Percentiles rank a stretch among this genome's conserved stretches.
These are phyloP conservation scores for Claviceps sp. DNA, from an alignment of 2,329 filamentous ascomycete species.

Conservation along the genomic window DNA sequence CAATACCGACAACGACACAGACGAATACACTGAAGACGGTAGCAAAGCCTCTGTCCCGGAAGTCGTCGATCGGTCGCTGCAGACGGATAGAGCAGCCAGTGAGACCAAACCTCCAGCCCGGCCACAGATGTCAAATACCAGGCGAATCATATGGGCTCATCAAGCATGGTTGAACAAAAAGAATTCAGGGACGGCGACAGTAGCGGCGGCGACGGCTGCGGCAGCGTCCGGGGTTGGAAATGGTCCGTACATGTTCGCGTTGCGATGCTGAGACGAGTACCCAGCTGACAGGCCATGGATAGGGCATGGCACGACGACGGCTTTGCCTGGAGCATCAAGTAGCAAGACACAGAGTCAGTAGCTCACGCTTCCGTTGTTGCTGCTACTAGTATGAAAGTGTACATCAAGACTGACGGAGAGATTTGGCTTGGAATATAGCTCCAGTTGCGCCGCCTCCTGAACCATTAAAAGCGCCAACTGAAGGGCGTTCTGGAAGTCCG, in stretches of 20 bases:
- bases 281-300: not conserved
- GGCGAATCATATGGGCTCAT: not conserved
- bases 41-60: not conserved
- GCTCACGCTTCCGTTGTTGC: not conserved
- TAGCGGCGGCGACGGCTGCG: not conserved
- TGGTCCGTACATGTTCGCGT: not conserved
- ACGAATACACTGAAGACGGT: not conserved
- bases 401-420: not conserved
- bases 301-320: not conserved
- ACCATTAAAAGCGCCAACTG: not conserved
- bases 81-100: not conserved
- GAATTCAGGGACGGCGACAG: not conserved
- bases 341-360: constrained; percentile 1
- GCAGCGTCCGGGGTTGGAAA: not conserved
- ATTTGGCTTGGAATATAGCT: not conserved
- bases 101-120: not conserved
- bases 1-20: not conserved
- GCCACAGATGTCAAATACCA: not conserved
- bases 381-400: not conserved
- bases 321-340: not conserved
- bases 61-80: not conserved
- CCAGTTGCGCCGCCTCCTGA: not conserved
- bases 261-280: not conserved
- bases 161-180: not conserved
- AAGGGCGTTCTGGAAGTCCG: not conserved